Base-by-base conservation (phyloP, 2,329 filamentous ascomycete species). In the Metarhizium rileyi region DNA sequence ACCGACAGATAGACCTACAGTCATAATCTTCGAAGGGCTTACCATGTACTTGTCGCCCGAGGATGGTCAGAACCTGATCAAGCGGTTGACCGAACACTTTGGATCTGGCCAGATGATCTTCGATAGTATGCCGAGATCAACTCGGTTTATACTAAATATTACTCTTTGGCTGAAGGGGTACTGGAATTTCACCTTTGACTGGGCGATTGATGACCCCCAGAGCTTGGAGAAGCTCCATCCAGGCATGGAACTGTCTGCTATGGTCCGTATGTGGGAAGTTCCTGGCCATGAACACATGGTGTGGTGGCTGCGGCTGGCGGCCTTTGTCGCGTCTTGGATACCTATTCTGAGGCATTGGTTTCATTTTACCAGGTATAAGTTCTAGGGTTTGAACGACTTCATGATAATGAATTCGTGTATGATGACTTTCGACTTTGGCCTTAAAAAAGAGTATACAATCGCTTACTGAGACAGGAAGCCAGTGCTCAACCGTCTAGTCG, bases 21-120 rank as follows among this genome's bases (percentile, higher is more conserved):
- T 65, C 22, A 51, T 67, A 22, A 43, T 68, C 25, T 59, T 62
- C 46, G 64, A 67, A 47, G 66, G 65, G 1, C 55, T 68, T 4
- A 50, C 59, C 18, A 59, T 62, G 52, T 68, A 66, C 35, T 50
- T 68, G 2, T 44, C 54, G 25, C 51, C 56, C 10, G 57, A 56
- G 9, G 53, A 56, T n/a, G 57, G 56, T 3, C 50, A 57, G 25
- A 47, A 55, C n/a, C 50, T 63, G 35, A 46, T 64, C 2, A 47
- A 26, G 16, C 56, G 59, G 2, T 48, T 65, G 1, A 56, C 57
- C 26, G 52, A 56, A 23, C 56, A 54, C 20, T 62, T 66, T 49
- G 52, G 53, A 4, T 49, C 55, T 3, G 61, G 58, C 4, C 57
- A 64, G 42, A 50, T 64, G n/a, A 52, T 63, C 35, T 56, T 63